phyloP scores from a whole-genome alignment of 2,329 filamentous ascomycete species.

The Rutstroemia sp. region DNA sequence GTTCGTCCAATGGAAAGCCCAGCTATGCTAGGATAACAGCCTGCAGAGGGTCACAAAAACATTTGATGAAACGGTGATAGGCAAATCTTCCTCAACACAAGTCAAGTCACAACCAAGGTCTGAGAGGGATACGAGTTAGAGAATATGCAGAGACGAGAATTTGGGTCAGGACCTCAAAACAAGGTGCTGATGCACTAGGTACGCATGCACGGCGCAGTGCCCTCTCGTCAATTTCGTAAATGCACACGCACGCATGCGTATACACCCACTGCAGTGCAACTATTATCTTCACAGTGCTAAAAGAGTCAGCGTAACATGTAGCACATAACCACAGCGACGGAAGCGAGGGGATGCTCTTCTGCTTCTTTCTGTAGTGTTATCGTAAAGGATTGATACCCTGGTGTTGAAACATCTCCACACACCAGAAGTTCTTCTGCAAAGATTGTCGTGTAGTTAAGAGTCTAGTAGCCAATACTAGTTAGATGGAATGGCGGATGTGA shows the following conservation, averaged over 20 bases:
- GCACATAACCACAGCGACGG: not conserved
- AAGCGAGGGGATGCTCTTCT: not conserved
- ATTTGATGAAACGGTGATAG: no score
- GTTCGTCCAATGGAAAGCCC: no score
- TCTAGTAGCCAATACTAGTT: not conserved
- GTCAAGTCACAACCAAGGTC: no score
- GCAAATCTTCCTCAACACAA: no score
- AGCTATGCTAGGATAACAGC: no score
- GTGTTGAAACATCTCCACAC: not conserved
- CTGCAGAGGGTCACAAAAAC: no score
- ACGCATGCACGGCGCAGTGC: not conserved
- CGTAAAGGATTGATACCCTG: not conserved
- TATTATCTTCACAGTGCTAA: not conserved
- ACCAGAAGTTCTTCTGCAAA: not conserved
- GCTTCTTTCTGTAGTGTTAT: not conserved
- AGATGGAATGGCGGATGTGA: not conserved
- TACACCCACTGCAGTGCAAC: not conserved
- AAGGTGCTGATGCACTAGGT: not conserved
- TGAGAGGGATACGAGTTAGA: no score
- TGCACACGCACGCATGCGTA: not conserved
- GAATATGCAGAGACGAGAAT: no score
- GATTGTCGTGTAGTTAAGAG: not conserved
- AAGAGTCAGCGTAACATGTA: conserved; percentile 1
- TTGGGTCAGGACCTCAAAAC: not conserved
- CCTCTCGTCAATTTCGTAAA: not conserved